Conservation (phyloP, 2,329 filamentous ascomycete genomes). For the Harringtonia lauricola region DNA sequence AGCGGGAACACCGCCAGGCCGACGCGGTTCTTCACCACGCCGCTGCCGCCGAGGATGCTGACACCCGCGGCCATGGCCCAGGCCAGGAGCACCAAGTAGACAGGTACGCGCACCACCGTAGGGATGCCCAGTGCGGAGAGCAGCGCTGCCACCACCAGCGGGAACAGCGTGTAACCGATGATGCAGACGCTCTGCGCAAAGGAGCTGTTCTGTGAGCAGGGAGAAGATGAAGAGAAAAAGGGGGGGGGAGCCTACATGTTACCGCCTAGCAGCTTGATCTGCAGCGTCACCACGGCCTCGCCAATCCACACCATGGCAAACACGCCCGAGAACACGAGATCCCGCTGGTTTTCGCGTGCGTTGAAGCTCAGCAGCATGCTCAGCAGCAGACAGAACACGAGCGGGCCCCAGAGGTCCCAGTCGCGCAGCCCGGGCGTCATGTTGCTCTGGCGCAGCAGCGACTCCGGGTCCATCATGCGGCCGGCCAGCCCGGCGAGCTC, state of each 20-base stretch:
- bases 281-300: slow-evolving; percentile 90
- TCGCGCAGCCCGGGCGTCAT: slow-evolving; percentile 89
- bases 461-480: slow-evolving; percentile 52
- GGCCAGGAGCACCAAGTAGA: slow-evolving; percentile 77
- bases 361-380: slow-evolving; percentile 80
- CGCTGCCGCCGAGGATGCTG: slow-evolving; percentile 90
- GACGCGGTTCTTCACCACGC: slow-evolving; percentile 89
- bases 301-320: slow-evolving; percentile 97
- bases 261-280: slow-evolving; percentile 91
- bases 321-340: slow-evolving; percentile 86
- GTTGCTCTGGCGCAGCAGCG: slow-evolving; percentile 46
- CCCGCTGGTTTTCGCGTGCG: slow-evolving; percentile 69
- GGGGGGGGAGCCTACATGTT: slow-evolving; percentile 68
- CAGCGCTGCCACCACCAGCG: slow-evolving; percentile 82
- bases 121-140: slow-evolving; percentile 75
- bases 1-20: slow-evolving; percentile 90
- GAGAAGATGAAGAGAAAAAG: neutral
- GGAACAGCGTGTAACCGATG: slow-evolving; percentile 97
- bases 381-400: slow-evolving; percentile 86
- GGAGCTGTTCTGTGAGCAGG: slow-evolving; percentile 45
- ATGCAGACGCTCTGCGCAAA: slow-evolving; percentile 97
- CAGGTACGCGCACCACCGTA: slow-evolving; percentile 73
- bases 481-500: slow-evolving; percentile 51
- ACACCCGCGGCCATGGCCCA: slow-evolving; percentile 95
- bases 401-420: slow-evolving; percentile 96